Evolutionary conservation across 768 basidiomycete species (phyloP).

Genomic region (Leccinum longicurvipes): DNA sequence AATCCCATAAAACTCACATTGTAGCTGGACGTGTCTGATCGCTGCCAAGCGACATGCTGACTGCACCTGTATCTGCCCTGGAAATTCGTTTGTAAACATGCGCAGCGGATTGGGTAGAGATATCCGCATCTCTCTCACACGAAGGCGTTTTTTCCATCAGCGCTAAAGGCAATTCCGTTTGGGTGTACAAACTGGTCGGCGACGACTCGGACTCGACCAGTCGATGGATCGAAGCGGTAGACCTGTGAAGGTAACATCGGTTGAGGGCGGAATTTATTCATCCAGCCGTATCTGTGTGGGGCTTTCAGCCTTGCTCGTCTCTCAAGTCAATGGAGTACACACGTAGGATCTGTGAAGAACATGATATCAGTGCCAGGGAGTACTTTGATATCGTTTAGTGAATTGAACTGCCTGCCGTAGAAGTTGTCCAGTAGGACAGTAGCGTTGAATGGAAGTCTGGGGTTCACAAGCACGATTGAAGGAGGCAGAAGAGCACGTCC

Average conservation of each 20-base stretch:
- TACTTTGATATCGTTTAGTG: constrained; percentile 75
- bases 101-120: neutral
- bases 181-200: constrained; percentile 64
- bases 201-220: constrained; percentile 62
- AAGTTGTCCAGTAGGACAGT: constrained; percentile 76
- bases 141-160: constrained; percentile 43
- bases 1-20: constrained; percentile 45
- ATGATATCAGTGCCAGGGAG: constrained; percentile 63
- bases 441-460: constrained; percentile 57
- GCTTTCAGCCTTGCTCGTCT: neutral
- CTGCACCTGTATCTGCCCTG: constrained; percentile 31
- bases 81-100: constrained; percentile 17
- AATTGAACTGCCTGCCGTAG: constrained; percentile 80
- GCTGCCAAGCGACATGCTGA: constrained; percentile 44
- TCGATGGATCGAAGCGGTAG: constrained; percentile 67
- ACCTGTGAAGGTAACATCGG: constrained; percentile 73
- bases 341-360: constrained; percentile 77
- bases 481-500: constrained; percentile 64
- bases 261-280: constrained; percentile 61
- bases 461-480: constrained; percentile 63
- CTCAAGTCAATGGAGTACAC: constrained; percentile 23
- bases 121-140: constrained; percentile 38
- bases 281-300: constrained; percentile 53
- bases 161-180: neutral
- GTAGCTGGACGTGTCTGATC: constrained; percentile 65